Percentiles rank a stretch among this genome's conserved stretches.
phyloP scores from a whole-genome alignment of 2,329 filamentous ascomycete genomes.

The Knufia petricola region DNA sequence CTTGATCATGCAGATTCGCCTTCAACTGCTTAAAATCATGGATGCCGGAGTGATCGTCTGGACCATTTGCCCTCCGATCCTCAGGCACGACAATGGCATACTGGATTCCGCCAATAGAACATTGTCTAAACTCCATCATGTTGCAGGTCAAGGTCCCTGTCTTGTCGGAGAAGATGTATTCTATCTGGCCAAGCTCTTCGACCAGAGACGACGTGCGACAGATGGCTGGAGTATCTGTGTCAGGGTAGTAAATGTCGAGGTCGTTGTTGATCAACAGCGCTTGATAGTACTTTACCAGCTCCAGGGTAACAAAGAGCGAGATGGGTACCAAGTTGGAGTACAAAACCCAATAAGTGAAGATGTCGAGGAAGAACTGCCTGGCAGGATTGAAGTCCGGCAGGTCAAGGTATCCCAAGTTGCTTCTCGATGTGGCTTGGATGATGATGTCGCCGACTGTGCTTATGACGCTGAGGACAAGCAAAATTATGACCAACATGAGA shows the following conservation, averaged over 20 bases:
- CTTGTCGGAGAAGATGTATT: constrained; percentile 98
- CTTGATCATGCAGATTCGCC: constrained; percentile 57
- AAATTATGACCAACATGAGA: constrained; percentile 74
- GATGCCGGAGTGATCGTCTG: constrained; percentile 60
- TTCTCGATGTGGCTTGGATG: constrained; percentile 54
- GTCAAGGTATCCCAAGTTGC: constrained; percentile 62
- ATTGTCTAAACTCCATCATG: constrained; percentile 97
- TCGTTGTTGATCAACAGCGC: constrained; percentile 97
- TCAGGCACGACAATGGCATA: constrained; percentile 89
- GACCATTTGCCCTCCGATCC: constrained; percentile 74
- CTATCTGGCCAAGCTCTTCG: constrained; percentile 94
- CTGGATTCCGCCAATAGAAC: constrained; percentile 83
- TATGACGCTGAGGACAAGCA: constrained; percentile 75
- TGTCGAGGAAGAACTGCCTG: constrained; percentile 79
- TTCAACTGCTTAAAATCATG: constrained; percentile 71
- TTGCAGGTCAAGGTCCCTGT: constrained; percentile 97
- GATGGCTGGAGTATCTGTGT: constrained; percentile 87
- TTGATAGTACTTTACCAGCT: constrained; percentile 96
- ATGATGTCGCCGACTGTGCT: constrained; percentile 87
- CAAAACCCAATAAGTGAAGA: constrained; percentile 96
- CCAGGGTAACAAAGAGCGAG: constrained; percentile 93
- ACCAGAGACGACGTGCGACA: constrained; percentile 94
- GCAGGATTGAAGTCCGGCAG: constrained; percentile 57
- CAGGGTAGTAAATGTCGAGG: constrained; percentile 94
- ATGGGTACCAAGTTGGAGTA: constrained; percentile 96